A percentile compares a stretch with the other conserved stretches of the same genome.
Conservation (phyloP, 306 rosid genomes). For the Oxytropis ochrocephala region DNA sequence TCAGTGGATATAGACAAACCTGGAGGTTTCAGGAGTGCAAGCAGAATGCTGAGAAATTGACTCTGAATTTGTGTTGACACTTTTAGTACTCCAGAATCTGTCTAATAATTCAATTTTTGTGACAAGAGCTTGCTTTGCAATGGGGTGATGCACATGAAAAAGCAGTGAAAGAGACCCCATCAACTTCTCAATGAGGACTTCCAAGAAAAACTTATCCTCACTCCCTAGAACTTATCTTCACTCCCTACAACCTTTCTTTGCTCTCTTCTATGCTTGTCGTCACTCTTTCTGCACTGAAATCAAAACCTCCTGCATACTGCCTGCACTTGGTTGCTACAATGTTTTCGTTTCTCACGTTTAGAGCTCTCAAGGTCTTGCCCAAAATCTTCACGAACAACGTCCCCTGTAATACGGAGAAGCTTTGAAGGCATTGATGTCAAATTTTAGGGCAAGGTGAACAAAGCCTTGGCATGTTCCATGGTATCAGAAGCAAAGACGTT, state of each 20-base stretch:
- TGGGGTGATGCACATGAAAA: too few species aligned
- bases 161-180: too few species aligned
- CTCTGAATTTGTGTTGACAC: too few species aligned
- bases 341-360: conserved; percentile 58
- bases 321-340: conserved; percentile 90
- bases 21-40: too few species aligned
- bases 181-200: too few species aligned
- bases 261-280: conserved; percentile 85
- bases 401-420: conserved; percentile 95
- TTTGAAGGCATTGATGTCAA: conserved; percentile 83
- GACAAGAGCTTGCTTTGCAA: too few species aligned
- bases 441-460: conserved; percentile 64
- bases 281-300: conserved; percentile 86
- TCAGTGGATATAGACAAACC: too few species aligned
- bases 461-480: conserved; percentile 58
- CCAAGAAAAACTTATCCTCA: too few species aligned
- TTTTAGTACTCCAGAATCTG: too few species aligned
- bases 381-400: conserved; percentile 72
- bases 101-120: too few species aligned
- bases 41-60: too few species aligned
- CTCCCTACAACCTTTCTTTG: conserved; percentile 61
- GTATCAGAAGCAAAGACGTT: conserved; percentile 71
- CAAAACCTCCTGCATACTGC: conserved; percentile 68
- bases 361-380: conserved; percentile 69
- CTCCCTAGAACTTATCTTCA: too few species aligned